phyloP scores from a whole-genome alignment of 2,329 filamentous ascomycete genomes.

The Xylaria sp. region DNA sequence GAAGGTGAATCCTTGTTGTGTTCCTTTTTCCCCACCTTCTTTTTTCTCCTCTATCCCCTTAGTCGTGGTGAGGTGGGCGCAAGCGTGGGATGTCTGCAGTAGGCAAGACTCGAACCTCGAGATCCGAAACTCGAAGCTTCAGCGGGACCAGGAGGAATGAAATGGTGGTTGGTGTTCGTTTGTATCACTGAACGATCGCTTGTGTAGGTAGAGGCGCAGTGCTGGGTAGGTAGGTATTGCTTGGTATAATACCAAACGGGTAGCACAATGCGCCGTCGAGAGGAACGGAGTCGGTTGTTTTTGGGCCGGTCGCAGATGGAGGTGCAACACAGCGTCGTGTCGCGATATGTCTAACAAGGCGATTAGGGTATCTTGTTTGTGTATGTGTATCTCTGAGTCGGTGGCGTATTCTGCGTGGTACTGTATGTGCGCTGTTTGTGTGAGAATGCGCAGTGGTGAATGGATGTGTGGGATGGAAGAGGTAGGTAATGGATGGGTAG shows the following conservation, averaged over 20 bases:
- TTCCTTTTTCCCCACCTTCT: too few species aligned
- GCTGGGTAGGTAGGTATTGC: not conserved
- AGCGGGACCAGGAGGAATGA: not conserved
- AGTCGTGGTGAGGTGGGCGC: not conserved
- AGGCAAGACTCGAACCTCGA: not conserved
- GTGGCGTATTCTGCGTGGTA: not conserved
- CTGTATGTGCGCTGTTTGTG: not conserved
- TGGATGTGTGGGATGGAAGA: too few species aligned
- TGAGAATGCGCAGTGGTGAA: not conserved
- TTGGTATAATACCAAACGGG: not conserved
- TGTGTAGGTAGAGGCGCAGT: not conserved
- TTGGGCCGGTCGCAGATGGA: not conserved
- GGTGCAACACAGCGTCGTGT: not conserved
- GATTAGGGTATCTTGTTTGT: too few species aligned
- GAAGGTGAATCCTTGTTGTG: not conserved
- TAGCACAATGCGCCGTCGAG: constrained; percentile 14
- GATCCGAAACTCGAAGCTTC: not conserved
- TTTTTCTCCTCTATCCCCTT: not conserved
- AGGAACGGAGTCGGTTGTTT: constrained; percentile 5
- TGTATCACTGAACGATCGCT: not conserved
- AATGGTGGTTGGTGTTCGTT: not conserved
- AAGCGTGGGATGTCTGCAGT: not conserved
- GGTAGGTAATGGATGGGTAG: not conserved
- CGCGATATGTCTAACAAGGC: too few species aligned
- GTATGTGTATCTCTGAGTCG: not conserved